Evolutionary conservation across 768 basidiomycete genomes (phyloP), one percentile per base, ranked within the genome.

Genomic region (Rhizopogon rudus): DNA sequence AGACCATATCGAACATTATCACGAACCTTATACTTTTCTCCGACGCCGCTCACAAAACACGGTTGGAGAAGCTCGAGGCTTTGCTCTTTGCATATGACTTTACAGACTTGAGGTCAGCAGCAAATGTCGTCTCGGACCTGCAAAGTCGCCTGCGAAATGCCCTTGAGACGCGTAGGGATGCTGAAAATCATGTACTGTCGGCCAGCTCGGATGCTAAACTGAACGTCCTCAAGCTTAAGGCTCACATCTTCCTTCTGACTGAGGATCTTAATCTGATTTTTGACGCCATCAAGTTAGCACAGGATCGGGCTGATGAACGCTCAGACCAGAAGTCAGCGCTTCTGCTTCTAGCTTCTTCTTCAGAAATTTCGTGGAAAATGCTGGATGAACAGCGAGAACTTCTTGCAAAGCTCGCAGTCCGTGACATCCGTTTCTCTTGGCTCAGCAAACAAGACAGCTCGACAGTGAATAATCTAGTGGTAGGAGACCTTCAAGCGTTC

Each of bases 351-450:
- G 87, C 92, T 1, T 85, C 84, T 6, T 92, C 92, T 0, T 81
- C 84, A 6, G 89, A 93, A 67, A 86, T 98, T 44, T 92, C 90
- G 0, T 98, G 94, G 93, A 80, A 80, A 56, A 94, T 98, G 91
- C 72, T 96, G 14, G 88, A 87, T 63, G 81, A 86, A 44, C 73
- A 81, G 40, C 75, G 79, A 46, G 83, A 86, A 42, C 75, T 95
- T 43, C 77, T 96, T 2, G 86, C 91, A 40, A 96, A 97, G 71
- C 77, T 97, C 43, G 87, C 87, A n/a, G 80, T 95, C 44, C 81
- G 84, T 50, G 79, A 83, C 52, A 88, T 87, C 60, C 76, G 88
- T 58, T 94, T 88, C 67, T 83, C 82, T 40, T 93, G 91, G 88
- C 74, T 92, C 42, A 90, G 81, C 67, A 83, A 89, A 58, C 90